Conservation (phyloP, 1,284 basidiomycete genomes). For the Ustilago vetiveriae region DNA sequence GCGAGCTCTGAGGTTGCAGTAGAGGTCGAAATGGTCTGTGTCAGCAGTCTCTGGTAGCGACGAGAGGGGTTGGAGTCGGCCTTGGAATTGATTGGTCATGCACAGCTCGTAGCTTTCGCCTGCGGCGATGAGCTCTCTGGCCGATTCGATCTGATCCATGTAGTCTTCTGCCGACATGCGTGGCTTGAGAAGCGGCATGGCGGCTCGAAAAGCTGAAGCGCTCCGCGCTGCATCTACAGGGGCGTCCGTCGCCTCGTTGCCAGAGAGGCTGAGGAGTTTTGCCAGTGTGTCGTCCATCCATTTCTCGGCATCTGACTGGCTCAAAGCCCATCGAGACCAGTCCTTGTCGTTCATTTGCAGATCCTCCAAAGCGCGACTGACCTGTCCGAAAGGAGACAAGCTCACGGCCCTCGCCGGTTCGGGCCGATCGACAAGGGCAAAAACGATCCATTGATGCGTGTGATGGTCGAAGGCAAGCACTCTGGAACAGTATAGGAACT, state of each 20-base stretch:
- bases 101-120: conserved; percentile 98
- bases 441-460: conserved; percentile 68
- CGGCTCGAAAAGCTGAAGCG: conserved; percentile 38
- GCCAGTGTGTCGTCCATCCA: conserved; percentile 25
- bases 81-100: conserved; percentile 78
- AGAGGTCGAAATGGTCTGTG: conserved; percentile 54
- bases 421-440: conserved; percentile 56
- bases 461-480: conserved; percentile 68
- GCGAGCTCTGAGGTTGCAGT: conserved; percentile 69
- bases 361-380: conserved; percentile 12
- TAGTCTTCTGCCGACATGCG: conserved; percentile 71
- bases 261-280: background rate
- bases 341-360: conserved; percentile 14
- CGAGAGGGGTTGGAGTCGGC: conserved; percentile 48
- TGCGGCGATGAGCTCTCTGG: conserved; percentile 79
- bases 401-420: too few relatives aligned
- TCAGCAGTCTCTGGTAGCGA: conserved; percentile 11
- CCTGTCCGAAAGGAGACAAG: conserved; percentile 2
- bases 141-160: conserved; percentile 76
- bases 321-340: conserved; percentile 17
- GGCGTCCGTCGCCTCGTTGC: background rate
- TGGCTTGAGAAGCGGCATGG: conserved; percentile 23
- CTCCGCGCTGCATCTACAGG: conserved; percentile 5
- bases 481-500: conserved; percentile 67
- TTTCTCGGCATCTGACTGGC: conserved; percentile 14